Percentiles rank a stretch among this genome's conserved stretches.
These are phyloP conservation scores for Phaeolepiota aurea DNA, from an alignment of 768 basidiomycete genomes.

Conservation along the genomic window DNA sequence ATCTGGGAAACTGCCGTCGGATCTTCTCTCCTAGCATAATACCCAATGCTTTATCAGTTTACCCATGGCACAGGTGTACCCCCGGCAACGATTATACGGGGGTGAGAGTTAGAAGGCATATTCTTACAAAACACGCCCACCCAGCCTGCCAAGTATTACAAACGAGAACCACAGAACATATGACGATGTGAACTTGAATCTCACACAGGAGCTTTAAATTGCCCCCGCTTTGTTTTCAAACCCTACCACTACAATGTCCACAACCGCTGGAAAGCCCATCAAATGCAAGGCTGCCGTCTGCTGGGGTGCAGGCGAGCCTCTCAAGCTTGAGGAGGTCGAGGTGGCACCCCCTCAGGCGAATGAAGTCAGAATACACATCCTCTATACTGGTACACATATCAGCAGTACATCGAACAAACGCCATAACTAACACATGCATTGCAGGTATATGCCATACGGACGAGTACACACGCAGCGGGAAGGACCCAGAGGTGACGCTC, in stretches of 20 bases:
- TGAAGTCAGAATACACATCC: conserved; percentile 91
- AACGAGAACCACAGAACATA: conserved; percentile 2
- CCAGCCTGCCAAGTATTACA: conserved; percentile 5
- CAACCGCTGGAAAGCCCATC: conserved; percentile 71
- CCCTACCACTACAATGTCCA: conserved; percentile 45
- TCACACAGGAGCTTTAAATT: conserved; percentile 5
- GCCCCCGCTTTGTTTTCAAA: conserved; percentile 12
- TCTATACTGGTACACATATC: conserved; percentile 67
- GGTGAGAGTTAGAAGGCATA: conserved; percentile 1
- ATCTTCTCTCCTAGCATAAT: neutral
- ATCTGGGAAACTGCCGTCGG: neutral
- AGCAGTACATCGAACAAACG: too few species aligned
- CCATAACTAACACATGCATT: conserved; percentile 6
- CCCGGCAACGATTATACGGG: neutral
- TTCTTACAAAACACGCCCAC: neutral
- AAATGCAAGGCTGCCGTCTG: conserved; percentile 90
- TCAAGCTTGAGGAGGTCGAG: conserved; percentile 87
- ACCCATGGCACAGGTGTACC: too few species aligned
- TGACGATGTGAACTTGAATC: conserved; percentile 4
- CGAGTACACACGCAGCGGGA: conserved; percentile 93
- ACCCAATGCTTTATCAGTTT: neutral
- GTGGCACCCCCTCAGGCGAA: conserved; percentile 85
- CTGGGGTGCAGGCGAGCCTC: conserved; percentile 85
- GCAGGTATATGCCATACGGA: conserved; percentile 97
- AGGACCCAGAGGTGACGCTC: conserved; percentile 77